Evolutionary conservation across 2,329 filamentous ascomycete genomes (phyloP).

Genomic region (Fusarium sp.): DNA sequence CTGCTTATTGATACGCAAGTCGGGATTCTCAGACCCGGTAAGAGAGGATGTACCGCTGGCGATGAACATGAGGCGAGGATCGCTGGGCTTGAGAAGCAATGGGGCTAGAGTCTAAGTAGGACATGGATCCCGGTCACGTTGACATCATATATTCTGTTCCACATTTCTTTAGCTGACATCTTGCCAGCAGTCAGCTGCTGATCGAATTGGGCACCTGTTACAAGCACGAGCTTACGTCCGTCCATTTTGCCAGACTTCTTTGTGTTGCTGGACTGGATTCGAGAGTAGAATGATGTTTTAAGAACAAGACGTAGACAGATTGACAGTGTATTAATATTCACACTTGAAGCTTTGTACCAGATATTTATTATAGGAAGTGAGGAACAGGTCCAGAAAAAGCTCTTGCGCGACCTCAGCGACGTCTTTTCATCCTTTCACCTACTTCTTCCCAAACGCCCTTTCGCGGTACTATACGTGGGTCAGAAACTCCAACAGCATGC

Average conservation of each 20-base stretch:
- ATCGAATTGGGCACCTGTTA: neutral
- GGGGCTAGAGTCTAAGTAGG: neutral
- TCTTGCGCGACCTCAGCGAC: rapidly evolving
- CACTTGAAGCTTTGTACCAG: rapidly evolving
- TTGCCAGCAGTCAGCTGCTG: neutral
- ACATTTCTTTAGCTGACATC: neutral
- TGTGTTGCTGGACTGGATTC: too few relatives aligned
- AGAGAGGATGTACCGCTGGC: neutral
- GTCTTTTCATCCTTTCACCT: neutral
- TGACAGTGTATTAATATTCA: too few relatives aligned
- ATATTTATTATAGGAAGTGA: neutral
- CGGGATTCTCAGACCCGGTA: neutral
- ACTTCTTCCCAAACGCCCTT: too few relatives aligned
- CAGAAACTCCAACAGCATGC: rapidly evolving
- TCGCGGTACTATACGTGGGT: neutral
- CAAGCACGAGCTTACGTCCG: neutral
- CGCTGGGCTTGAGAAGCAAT: neutral
- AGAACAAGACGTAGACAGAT: neutral
- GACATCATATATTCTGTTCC: neutral
- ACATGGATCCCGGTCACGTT: neutral
- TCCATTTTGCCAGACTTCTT: neutral
- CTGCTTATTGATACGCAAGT: neutral
- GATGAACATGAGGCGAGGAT: neutral
- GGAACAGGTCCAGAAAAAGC: too few relatives aligned
- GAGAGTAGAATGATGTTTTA: too few relatives aligned